A percentile compares a stretch with the other conserved stretches of the same genome.
Evolutionary conservation across 1,284 basidiomycete species (phyloP).

Genomic region (Vanrija sp.): DNA sequence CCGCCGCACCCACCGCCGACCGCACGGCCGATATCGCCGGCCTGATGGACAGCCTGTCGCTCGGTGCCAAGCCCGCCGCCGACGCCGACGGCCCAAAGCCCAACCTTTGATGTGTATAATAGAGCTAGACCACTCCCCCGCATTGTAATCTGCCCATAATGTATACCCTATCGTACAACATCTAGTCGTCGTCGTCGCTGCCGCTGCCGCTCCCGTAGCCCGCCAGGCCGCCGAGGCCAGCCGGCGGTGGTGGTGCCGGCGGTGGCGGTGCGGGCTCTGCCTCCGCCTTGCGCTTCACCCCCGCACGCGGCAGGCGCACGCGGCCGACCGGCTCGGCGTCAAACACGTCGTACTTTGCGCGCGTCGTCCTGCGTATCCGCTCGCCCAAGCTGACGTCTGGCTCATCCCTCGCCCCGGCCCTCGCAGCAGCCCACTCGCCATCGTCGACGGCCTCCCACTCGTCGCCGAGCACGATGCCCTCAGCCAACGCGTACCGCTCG

Average conservation of each 20-base stretch:
- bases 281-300: background rate
- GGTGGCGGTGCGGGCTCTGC: background rate
- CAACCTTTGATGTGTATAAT: too few relatives aligned
- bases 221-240: background rate
- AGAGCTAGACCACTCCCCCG: too few relatives aligned
- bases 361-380: background rate
- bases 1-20: too few relatives aligned
- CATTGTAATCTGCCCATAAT: too few relatives aligned
- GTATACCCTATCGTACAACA: too few relatives aligned
- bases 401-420: constrained; percentile 1
- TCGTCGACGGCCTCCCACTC: constrained; percentile 32
- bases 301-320: background rate
- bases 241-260: background rate
- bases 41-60: too few relatives aligned
- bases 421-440: constrained; percentile 26
- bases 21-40: too few relatives aligned
- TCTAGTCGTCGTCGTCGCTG: background rate
- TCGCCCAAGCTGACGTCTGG: background rate
- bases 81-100: too few relatives aligned
- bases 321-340: background rate
- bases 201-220: background rate
- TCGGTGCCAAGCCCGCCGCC: too few relatives aligned
- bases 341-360: background rate
- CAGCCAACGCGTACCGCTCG: constrained; percentile 67
- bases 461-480: constrained; percentile 41